phyloP scores from a whole-genome alignment of 1,284 basidiomycete species.

The Abortiporus biennis region DNA sequence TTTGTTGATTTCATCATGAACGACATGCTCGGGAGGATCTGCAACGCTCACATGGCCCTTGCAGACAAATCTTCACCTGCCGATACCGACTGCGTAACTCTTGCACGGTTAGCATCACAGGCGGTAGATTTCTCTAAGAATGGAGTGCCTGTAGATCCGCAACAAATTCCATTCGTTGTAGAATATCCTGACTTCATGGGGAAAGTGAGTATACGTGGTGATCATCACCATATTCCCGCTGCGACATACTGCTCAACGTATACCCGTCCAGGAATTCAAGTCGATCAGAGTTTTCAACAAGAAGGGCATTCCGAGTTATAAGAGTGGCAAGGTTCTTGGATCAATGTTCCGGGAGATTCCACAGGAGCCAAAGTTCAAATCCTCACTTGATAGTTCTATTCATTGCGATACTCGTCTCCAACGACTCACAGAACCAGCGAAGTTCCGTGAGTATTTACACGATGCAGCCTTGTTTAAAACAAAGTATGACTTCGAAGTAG shows the following conservation, averaged over 20 bases:
- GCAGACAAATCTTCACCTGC: constrained; percentile 8
- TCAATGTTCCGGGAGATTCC: no score
- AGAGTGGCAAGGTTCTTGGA: no score
- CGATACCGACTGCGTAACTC: constrained; percentile 50
- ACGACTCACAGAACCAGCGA: no score
- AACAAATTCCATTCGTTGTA: constrained; percentile 50
- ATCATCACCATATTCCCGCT: background rate
- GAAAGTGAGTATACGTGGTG: constrained; percentile 3
- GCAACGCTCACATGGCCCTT: constrained; percentile 12
- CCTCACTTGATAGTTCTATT: no score
- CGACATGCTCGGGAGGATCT: constrained; percentile 11
- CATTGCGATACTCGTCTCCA: no score
- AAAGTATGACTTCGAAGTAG: no score
- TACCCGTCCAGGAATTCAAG: background rate
- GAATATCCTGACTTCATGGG: constrained; percentile 14
- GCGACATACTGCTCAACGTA: background rate
- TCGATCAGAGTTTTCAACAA: background rate
- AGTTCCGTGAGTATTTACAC: no score
- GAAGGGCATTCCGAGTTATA: no score
- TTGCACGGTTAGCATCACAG: constrained; percentile 63
- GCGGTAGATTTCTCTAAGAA: constrained; percentile 66
- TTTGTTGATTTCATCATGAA: constrained; percentile 11
- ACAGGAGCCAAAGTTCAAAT: no score
- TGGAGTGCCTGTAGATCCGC: constrained; percentile 46
- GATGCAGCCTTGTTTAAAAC: no score